Evolutionary conservation across 2,329 filamentous ascomycete genomes (phyloP), one percentile per base, ranked within the genome.

Genomic region (Aspergillus melleus): DNA sequence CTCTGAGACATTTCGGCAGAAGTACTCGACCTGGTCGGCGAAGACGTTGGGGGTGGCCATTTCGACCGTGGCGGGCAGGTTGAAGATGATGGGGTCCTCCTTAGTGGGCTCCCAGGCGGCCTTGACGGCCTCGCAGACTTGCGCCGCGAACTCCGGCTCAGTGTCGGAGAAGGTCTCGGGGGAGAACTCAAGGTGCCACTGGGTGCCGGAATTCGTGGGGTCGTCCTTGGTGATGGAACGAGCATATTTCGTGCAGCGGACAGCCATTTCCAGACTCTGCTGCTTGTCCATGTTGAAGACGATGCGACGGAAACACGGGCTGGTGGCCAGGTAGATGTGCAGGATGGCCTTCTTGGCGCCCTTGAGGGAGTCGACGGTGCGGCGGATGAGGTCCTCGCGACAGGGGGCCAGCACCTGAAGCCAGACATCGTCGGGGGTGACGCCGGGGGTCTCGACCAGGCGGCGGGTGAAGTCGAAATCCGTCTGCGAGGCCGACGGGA

Each of bases 21-120:
- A 99, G 79, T 91, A 96, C 76, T 99, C 95, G 63, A 99, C 91
- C 79, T 96, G 90, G 73, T 99, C 95, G 53, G 95, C 95, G 74
- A 95, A 99, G 52, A 97, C 86, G 74, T 99, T 99, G 36, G 93
- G 93, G 0, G 95, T 97, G 0, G 91, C 80, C 88, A 97, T 88
- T 79, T 99, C 95, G 39, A 98, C 94, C 0, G 95, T 99, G 1
- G 95, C 94, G 0, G 95, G 94, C 54, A 99, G 84, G 80, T 98
- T 98, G 84, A 99, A 95, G 74, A 99, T 96, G 76, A 99, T 91
- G 52, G 89, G 91, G 68, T 87, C 88, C 75, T 91, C 86, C 44
- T 82, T 86, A 0, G 86, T 87, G 0, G 95, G 94, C 63, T 84
- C 92, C 95, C 95, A 99, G 0, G 93, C 95, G 6, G 83, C 89